Evolutionary conservation across 2,329 filamentous ascomycete genomes (phyloP).

Genomic region (Fusarium palustre): DNA sequence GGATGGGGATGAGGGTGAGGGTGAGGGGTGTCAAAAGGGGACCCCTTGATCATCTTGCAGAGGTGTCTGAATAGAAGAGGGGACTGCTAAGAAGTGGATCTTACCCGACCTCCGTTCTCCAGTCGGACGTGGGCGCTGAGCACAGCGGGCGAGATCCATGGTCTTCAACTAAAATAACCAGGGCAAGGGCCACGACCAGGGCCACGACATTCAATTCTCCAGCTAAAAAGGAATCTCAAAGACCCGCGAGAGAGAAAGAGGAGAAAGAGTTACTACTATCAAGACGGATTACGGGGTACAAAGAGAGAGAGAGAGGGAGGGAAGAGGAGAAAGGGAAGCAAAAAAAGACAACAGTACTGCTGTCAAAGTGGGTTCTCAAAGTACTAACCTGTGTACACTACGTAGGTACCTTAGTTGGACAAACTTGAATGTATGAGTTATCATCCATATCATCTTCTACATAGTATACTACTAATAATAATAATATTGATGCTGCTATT

Average conservation of each 20-base stretch:
- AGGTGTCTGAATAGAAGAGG: constrained; percentile 18
- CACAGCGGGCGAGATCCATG: constrained; percentile 35
- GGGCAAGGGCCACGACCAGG: background rate
- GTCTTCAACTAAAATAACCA: constrained; percentile 21
- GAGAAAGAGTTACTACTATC: background rate
- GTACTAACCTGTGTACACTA: too few species aligned
- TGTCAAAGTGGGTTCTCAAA: background rate
- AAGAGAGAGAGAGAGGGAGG: background rate
- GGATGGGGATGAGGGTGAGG: constrained; percentile 1
- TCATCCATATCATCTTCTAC: background rate
- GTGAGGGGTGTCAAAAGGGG: constrained; percentile 31
- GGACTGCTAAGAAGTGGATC: constrained; percentile 21
- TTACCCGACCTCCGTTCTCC: constrained; percentile 29
- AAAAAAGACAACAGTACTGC: background rate
- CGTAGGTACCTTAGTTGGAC: too few species aligned
- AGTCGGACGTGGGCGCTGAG: constrained; percentile 41
- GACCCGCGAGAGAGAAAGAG: background rate
- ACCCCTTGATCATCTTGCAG: background rate
- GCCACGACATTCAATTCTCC: constrained; percentile 11
- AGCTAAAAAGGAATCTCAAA: constrained; percentile 7
- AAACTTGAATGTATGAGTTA: background rate
- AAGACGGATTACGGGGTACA: background rate
- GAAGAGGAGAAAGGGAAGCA: background rate
- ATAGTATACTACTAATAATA: too few species aligned
- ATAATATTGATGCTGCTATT: background rate